Base-by-base conservation (phyloP, 208 protist species). In the Leishmania gerbilli region DNA sequence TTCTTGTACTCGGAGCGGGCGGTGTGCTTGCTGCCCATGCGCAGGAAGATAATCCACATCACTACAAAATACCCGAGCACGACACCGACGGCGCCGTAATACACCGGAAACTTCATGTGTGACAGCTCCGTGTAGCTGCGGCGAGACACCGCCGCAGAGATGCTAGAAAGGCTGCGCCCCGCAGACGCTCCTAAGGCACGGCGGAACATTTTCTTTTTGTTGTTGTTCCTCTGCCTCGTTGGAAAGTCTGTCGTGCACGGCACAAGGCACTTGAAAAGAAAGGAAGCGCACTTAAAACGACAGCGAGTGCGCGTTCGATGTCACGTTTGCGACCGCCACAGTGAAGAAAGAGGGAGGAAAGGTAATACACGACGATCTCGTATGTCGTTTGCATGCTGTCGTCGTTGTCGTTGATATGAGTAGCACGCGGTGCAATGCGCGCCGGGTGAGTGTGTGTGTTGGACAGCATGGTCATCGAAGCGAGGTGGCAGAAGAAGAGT, bases 21-120 rank as follows among this genome's bases (percentile, higher is more conserved):
- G 11, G 87, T 82, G 37, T 89, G 84, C 17, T 82, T 79, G 74
- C 83, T 93, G 76, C 91, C 91, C 82, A 90, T 92, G 83, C 86
- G 87, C 34, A 84, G 69, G 78, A 94, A 95, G 75, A 95, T 62
- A 65, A 93, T 27, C 91, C 91, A 97, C 88, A 96, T 90, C 31
- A 93, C 87, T 19, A 90, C 31, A 76, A 96, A 94, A 84, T 97
- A 97, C 45, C 89, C 90, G 15, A 88, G 69, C 47, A 97, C 77
- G 65, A 45, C 72, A 27, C 49, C 47, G 11, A 90, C 65, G 45
- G 90, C 92, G 67, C 80, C 80, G 67, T 74, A 85, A 86, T 94
- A 86, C 17, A 91, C 85, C 45, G 94, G 92, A 84, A 90, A 97
- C 89, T 97, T 94, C 76, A 96, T 88, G 87, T 96, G 92, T 64